Evolutionary conservation across 306 rosid species (phyloP).

Genomic region (Albizia julibrissin): DNA sequence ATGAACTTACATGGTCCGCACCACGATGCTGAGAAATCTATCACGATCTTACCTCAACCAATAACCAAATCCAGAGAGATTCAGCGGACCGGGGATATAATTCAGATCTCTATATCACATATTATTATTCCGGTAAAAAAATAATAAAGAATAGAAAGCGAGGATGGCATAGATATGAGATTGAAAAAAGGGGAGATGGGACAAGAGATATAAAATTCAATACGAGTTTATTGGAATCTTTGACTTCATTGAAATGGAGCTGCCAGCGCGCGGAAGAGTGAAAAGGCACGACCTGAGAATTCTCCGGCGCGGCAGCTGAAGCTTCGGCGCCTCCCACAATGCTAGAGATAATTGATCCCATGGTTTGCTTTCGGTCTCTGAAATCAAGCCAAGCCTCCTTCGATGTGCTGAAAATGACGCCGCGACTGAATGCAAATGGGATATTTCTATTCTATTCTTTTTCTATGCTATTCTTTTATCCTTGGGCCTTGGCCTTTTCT

Average conservation of each 20-base stretch:
- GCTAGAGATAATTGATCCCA: conserved; percentile 45
- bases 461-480: neutral
- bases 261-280: conserved; percentile 84
- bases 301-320: conserved; percentile 24
- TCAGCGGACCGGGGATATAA: neutral
- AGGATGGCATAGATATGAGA: neutral
- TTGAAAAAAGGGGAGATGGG: neutral
- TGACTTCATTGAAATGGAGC: conserved; percentile 54
- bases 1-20: conserved; percentile 92
- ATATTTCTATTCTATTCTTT: no score
- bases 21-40: conserved; percentile 95
- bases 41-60: conserved; percentile 51
- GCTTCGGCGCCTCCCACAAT: neutral
- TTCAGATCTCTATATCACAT: neutral
- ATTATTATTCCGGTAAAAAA: neutral
- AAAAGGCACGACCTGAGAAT: conserved; percentile 42
- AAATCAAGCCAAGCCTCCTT: neutral
- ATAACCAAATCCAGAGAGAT: neutral
- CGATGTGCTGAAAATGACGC: neutral
- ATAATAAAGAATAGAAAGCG: neutral
- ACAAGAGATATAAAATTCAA: neutral
- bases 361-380: conserved; percentile 9
- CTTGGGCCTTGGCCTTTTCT: neutral
- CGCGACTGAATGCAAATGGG: neutral
- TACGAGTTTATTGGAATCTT: conserved; percentile 63